phyloP scores from a whole-genome alignment of 495 filamentous ascomycete genomes.

The Tuber calosporum region DNA sequence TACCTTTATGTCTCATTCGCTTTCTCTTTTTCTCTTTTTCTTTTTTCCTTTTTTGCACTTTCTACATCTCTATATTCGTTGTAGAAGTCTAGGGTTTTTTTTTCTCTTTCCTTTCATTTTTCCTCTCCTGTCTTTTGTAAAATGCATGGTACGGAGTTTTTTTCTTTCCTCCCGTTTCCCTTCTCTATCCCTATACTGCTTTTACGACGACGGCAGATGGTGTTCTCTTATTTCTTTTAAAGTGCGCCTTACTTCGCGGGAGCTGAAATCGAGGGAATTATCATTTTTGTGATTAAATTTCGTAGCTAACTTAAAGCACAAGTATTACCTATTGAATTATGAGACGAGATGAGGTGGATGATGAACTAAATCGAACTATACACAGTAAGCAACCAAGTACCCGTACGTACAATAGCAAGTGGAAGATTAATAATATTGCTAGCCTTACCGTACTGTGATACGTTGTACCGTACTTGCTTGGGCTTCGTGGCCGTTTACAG shows the following conservation, averaged over 20 bases:
- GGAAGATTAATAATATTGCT: background rate
- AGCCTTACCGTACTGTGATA: background rate
- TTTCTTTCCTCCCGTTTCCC: slow-evolving; percentile 15
- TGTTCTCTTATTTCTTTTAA: slow-evolving; percentile 24
- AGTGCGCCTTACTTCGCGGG: background rate
- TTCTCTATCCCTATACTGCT: slow-evolving; percentile 11
- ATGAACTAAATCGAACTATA: background rate
- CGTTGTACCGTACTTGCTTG: background rate
- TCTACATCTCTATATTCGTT: slow-evolving; percentile 20
- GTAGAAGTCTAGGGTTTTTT: slow-evolving; percentile 35
- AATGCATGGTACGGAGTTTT: slow-evolving; percentile 38
- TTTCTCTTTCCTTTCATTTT: slow-evolving; percentile 1
- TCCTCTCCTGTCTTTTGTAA: background rate
- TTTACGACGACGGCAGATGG: slow-evolving; percentile 19
- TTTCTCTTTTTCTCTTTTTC: background rate
- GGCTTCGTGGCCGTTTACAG: background rate
- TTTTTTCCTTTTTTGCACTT: background rate
- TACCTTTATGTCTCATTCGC: background rate
- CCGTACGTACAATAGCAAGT: background rate
- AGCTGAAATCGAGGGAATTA: background rate
- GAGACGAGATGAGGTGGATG: background rate
- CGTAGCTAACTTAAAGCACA: background rate
- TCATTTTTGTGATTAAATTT: background rate
- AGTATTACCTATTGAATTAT: background rate
- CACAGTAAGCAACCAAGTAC: background rate